Base-by-base conservation (phyloP, 2,329 filamentous ascomycete species). In the Ustulina deusta region DNA sequence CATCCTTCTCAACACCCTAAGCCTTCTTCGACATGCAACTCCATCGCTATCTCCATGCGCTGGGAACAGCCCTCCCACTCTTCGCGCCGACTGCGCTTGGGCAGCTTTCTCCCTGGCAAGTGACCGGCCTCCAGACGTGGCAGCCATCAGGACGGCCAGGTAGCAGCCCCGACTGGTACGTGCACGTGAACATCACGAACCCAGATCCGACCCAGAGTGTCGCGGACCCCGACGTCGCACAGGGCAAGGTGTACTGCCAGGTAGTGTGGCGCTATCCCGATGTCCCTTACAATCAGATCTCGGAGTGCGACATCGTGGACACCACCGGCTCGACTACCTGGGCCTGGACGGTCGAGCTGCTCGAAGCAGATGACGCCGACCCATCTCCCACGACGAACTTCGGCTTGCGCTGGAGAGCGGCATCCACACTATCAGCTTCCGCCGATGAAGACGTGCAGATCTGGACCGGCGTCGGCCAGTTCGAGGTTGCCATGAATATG, bases 341-440 rank as follows among this genome's bases (percentile, higher is more conserved):
- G 49, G 68, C 66, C 32, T 79, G 77, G 77, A 74, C 71, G 5
- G 63, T 78, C 15, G 69, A 75, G 69, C 68, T 78, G 3, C 44
- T 74, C 2, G 40, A 73, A 44, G 63, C 65, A 25, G 64, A 61
- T 36, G 46, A 49, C 29, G 67, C 27, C 25, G 54, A 51, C n/a
- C 65, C 71, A 1, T 75, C 66, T 13, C 63, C 71, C 42, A 71
- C 75, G 27, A 72, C 75, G 48, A 61, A 71, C 44, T 61, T 76
- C n/a, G 65, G 58, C 55, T 70, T 78, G 68, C 68, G 65, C 66
- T 76, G 34, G 68, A 64, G 69, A 34, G 61, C 42, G 6, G 70
- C 72, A 34, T 55, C 73, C 54, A 72, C 68, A 9, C 17, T 49
- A 25, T 13, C 27, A 2, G 13, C 64, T 66, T 6, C 58, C 61